These are phyloP conservation scores for Candida buenavistaensis DNA, from an alignment of 1,139 yeast genomes.

Conservation along the genomic window DNA sequence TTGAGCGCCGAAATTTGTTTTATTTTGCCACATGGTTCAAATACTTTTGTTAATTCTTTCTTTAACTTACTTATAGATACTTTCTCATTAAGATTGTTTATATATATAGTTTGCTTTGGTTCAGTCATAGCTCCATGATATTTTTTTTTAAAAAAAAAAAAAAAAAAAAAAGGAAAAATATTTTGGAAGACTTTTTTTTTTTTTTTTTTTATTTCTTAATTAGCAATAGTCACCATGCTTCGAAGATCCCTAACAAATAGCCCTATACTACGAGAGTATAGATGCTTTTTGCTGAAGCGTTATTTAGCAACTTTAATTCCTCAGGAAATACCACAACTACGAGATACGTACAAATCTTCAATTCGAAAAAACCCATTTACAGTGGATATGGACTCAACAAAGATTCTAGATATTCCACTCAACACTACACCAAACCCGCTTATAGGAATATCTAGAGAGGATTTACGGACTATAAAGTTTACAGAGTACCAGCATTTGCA, in stretches of 20 bases:
- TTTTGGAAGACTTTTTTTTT: not conserved
- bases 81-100: conserved; percentile 73
- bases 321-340: conserved; percentile 1
- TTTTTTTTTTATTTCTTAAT: too few species aligned
- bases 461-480: conserved; percentile 22
- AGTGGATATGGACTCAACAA: not conserved
- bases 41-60: conserved; percentile 38
- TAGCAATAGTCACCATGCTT: too few species aligned
- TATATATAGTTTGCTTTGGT: conserved; percentile 48
- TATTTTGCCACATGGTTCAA: conserved; percentile 50
- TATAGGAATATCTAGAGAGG: conserved; percentile 26
- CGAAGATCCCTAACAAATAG: too few species aligned
- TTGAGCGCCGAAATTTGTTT: conserved; percentile 59
- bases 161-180: not conserved
- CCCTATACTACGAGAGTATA: too few species aligned
- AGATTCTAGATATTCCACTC: conserved; percentile 14
- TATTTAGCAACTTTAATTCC: too few species aligned
- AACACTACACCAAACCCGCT: conserved; percentile 38
- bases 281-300: too few species aligned
- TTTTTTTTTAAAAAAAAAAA: too few species aligned
- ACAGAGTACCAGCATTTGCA: conserved; percentile 27
- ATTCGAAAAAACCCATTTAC: conserved; percentile 10
- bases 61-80: conserved; percentile 55
- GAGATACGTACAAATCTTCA: conserved; percentile 3
- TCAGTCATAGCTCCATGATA: conserved; percentile 10